A percentile compares a stretch with the other conserved stretches of the same genome.
Evolutionary conservation across 2,329 filamentous ascomycete genomes (phyloP).

Genomic region (Xylaria sp.): DNA sequence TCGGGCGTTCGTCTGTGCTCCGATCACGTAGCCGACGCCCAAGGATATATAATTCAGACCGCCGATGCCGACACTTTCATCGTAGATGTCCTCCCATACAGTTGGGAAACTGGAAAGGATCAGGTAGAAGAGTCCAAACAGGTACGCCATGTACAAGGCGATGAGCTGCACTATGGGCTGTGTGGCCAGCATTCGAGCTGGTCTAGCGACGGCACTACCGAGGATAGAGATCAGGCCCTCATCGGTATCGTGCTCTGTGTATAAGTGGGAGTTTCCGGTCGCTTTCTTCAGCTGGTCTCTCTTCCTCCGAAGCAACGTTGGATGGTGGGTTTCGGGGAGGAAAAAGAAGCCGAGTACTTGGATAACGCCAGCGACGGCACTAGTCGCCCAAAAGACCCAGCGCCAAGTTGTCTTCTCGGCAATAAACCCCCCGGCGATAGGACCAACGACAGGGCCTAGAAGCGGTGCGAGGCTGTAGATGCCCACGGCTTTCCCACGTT

Average conservation of each 20-base stretch:
- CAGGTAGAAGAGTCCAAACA: slow-evolving; percentile 50
- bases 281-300: background rate
- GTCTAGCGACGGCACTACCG: slow-evolving; percentile 13
- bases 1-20: slow-evolving; percentile 29
- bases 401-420: slow-evolving; percentile 65
- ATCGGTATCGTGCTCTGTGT: slow-evolving; percentile 30
- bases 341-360: slow-evolving; percentile 60
- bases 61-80: slow-evolving; percentile 43
- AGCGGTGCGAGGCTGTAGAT: slow-evolving; percentile 65
- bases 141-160: slow-evolving; percentile 44
- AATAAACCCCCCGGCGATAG: slow-evolving; percentile 68
- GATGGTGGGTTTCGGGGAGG: slow-evolving; percentile 65
- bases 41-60: slow-evolving; percentile 50
- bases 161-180: slow-evolving; percentile 49
- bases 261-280: slow-evolving; percentile 1
- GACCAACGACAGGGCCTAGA: slow-evolving; percentile 67
- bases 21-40: slow-evolving; percentile 44
- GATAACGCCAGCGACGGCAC: slow-evolving; percentile 58
- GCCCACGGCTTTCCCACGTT: slow-evolving; percentile 61
- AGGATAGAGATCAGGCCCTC: background rate
- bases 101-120: slow-evolving; percentile 45
- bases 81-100: slow-evolving; percentile 38
- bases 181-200: slow-evolving; percentile 45
- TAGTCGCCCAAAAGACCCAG: slow-evolving; percentile 70
- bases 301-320: slow-evolving; percentile 46